phyloP scores from a whole-genome alignment of 2,329 filamentous ascomycete genomes.

The Elsinoe australis region DNA sequence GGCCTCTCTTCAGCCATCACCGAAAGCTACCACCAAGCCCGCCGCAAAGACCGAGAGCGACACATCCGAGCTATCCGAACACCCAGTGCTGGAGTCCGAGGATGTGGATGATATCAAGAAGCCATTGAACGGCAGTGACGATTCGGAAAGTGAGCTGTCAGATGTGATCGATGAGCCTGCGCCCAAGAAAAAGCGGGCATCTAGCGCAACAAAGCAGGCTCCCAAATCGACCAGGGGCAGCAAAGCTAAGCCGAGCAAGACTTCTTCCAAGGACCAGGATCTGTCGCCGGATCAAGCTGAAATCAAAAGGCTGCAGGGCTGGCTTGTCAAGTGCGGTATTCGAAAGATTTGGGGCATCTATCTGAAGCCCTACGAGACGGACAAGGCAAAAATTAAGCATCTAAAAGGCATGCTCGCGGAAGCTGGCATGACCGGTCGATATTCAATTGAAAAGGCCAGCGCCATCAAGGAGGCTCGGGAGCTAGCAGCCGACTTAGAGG shows the following conservation, averaged over 20 bases:
- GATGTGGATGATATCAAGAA: conserved; percentile 19
- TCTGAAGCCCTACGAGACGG: conserved; percentile 65
- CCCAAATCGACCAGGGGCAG: conserved; percentile 33
- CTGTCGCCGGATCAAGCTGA: conserved; percentile 62
- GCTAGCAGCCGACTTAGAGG: conserved; percentile 73
- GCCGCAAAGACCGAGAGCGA: background rate
- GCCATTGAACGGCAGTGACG: conserved; percentile 18
- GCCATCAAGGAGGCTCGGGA: conserved; percentile 85
- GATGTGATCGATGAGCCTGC: conserved; percentile 70
- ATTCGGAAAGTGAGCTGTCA: conserved; percentile 57
- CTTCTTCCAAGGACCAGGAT: conserved; percentile 30
- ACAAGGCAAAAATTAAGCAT: conserved; percentile 73
- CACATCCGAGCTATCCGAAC: conserved; percentile 12
- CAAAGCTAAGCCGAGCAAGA: conserved; percentile 26
- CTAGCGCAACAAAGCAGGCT: conserved; percentile 36
- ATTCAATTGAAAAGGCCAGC: conserved; percentile 72
- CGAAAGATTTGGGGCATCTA: conserved; percentile 87
- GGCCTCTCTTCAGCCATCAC: background rate
- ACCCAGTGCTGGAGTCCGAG: conserved; percentile 10
- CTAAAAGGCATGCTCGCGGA: conserved; percentile 71
- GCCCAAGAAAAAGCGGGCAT: conserved; percentile 42
- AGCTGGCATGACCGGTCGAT: conserved; percentile 80
- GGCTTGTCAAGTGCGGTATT: conserved; percentile 82
- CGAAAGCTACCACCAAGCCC: conserved; percentile 14
- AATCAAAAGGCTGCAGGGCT: conserved; percentile 80